phyloP scores from a whole-genome alignment of 2,329 filamentous ascomycete genomes.

The Penicillium corylophilum region DNA sequence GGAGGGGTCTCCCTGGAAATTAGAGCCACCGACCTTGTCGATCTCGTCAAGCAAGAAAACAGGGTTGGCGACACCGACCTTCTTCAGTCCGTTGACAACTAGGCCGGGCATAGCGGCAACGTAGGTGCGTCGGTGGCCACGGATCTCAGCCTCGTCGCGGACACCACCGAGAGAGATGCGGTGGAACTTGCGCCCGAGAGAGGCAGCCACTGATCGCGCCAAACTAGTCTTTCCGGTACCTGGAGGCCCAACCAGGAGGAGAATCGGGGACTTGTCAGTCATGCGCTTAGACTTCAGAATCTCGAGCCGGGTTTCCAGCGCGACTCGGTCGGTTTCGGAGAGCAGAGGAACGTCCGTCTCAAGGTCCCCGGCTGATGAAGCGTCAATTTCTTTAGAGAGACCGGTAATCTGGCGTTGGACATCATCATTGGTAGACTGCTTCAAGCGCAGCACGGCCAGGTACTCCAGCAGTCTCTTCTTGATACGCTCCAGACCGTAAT shows the following conservation, averaged over 20 bases:
- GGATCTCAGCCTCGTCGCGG: conserved; percentile 92
- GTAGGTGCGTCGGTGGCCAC: conserved; percentile 91
- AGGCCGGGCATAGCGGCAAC: conserved; percentile 98
- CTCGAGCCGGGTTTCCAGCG: conserved; percentile 64
- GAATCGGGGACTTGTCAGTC: conserved; percentile 92
- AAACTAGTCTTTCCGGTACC: conserved; percentile 96
- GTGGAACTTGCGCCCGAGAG: conserved; percentile 92
- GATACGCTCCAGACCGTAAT: conserved; percentile 94
- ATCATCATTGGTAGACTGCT: conserved; percentile 83
- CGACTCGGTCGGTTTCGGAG: conserved; percentile 47
- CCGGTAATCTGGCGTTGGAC: conserved; percentile 72
- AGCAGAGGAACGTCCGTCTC: conserved; percentile 58
- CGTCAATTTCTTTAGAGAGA: conserved; percentile 49
- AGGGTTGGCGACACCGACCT: conserved; percentile 92
- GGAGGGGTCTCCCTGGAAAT: conserved; percentile 91
- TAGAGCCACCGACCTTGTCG: conserved; percentile 89
- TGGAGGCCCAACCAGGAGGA: conserved; percentile 88
- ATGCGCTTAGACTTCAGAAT: conserved; percentile 78
- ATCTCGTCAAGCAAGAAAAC: conserved; percentile 97
- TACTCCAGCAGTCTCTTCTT: conserved; percentile 97
- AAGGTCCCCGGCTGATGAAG: conserved; percentile 41
- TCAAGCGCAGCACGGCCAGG: conserved; percentile 89
- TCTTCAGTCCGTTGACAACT: conserved; percentile 89
- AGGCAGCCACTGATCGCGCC: conserved; percentile 87
- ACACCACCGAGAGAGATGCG: conserved; percentile 95